Base-by-base conservation (phyloP, 2,329 filamentous ascomycete species). In the Emergomyces orientalis region DNA sequence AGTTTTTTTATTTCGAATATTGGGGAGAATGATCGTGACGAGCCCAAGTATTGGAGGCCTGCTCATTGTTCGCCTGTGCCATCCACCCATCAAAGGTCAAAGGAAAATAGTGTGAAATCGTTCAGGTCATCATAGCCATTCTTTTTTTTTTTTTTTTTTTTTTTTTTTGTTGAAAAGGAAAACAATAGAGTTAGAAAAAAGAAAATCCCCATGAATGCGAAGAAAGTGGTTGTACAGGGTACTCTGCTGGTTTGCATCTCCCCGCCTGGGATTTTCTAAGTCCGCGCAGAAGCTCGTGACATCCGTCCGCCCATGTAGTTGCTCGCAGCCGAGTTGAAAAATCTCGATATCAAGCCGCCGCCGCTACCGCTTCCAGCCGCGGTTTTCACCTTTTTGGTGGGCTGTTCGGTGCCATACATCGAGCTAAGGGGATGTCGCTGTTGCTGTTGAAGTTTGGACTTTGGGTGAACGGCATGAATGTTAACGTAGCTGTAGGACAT, bases 351-450 rank as follows among this genome's bases (percentile, higher is more conserved):
- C 34, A 79, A 72, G 34, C 77, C 74, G 30, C 73, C 70, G n/a
- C 71, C 66, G 43, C 70, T 62, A 7, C 59, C 68, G 2, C 65
- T 60, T 45, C 72, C 68, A 27, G 67, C 68, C 30, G 71, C 68
- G 27, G 71, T 69, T 64, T 76, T 78, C 64, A 75, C 69, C 64
- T 78, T 78, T 71, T 79, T 79, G 64, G 68, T 70, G 1, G 77
- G 71, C 63, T 77, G 73, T 37, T 74, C 67, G 22, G 73, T 66
- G 4, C 70, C 69, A 3, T 67, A 62, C 51, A 70, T 66, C 59
- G 68, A 69, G 64, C 65, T 67, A 54, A 66, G 66, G 39, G 56
- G 27, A 58, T 56, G 34, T 34, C 30, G 30, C 27, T 69, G 65
- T 43, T 70, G 14, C 57, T 69, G 65, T 41, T 70, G 68, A 3